Conservation (phyloP, 2,329 filamentous ascomycete species). For the Ascochyta clinopodiicola region DNA sequence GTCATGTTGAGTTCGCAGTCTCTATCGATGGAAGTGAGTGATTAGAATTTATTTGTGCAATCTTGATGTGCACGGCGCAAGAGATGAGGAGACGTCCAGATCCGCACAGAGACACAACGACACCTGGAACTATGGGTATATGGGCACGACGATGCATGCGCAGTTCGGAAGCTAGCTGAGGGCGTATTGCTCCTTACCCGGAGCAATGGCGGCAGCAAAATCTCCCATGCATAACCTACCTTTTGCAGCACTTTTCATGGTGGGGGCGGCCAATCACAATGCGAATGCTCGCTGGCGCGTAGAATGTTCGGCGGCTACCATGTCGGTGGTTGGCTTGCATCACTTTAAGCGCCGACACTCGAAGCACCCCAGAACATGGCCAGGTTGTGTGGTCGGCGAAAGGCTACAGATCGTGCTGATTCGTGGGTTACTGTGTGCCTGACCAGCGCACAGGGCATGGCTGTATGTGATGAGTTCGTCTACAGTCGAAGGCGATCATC, state of each 20-base stretch:
- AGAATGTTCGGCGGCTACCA: conserved; percentile 43
- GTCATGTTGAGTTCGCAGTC: conserved; percentile 36
- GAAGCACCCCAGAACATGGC: conserved; percentile 37
- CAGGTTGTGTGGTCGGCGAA: conserved; percentile 26
- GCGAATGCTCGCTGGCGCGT: conserved; percentile 42
- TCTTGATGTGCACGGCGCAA: not conserved
- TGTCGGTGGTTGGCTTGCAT: conserved; percentile 44
- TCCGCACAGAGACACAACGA: conserved; percentile 3
- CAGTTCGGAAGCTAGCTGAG: conserved; percentile 24
- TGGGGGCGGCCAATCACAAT: conserved; percentile 40
- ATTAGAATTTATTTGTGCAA: conserved; percentile 11
- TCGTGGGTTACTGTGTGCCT: conserved; percentile 36
- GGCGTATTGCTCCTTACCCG: conserved; percentile 17
- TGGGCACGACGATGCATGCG: conserved; percentile 24
- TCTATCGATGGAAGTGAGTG: not conserved
- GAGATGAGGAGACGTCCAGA: not conserved
- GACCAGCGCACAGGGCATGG: conserved; percentile 37
- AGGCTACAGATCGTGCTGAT: conserved; percentile 28
- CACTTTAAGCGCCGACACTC: conserved; percentile 46
- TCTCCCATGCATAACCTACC: conserved; percentile 41
- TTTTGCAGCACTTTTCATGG: conserved; percentile 35
- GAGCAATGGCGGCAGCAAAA: conserved; percentile 43
- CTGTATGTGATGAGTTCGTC: conserved; percentile 40
- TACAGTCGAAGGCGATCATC: conserved; percentile 37
- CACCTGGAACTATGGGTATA: conserved; percentile 4